phyloP scores from a whole-genome alignment of 2,329 filamentous ascomycete species.

The Huntiella abstrusa region DNA sequence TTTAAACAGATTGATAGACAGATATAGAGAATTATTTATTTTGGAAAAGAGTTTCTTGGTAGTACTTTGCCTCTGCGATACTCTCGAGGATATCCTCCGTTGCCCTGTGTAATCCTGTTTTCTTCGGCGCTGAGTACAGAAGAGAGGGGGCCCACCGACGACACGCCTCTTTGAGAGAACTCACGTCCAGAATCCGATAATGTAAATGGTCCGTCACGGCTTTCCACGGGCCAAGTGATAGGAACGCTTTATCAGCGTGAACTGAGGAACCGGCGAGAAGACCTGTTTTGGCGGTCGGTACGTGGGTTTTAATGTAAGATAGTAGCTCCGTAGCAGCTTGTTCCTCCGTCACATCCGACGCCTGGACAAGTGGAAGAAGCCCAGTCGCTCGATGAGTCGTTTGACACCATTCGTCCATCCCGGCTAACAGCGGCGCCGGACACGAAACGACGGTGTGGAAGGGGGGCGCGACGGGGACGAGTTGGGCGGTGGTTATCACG shows the following conservation, averaged over 20 bases:
- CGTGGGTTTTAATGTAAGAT: conserved; percentile 53
- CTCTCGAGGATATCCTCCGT: conserved; percentile 85
- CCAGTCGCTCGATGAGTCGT: conserved; percentile 64
- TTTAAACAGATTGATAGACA: no score
- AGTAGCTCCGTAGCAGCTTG: conserved; percentile 60
- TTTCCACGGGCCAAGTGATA: conserved; percentile 55
- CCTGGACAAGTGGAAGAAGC: conserved; percentile 41
- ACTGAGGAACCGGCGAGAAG: conserved; percentile 85
- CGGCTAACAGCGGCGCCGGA: conserved; percentile 45
- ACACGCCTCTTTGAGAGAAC: conserved; percentile 76
- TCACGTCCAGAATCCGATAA: conserved; percentile 84
- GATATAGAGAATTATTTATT: background rate
- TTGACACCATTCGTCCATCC: conserved; percentile 82
- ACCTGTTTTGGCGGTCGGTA: conserved; percentile 47
- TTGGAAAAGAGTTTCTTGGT: conserved; percentile 50
- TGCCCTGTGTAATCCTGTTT: conserved; percentile 64
- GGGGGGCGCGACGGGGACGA: conserved; percentile 53
- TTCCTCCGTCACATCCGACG: conserved; percentile 39
- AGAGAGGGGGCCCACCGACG: conserved; percentile 50
- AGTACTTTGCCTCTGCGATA: conserved; percentile 78
- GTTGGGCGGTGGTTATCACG: conserved; percentile 65
- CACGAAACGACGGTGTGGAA: conserved; percentile 70
- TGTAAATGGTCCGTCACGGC: conserved; percentile 59
- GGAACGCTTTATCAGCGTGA: conserved; percentile 72
- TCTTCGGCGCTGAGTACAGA: conserved; percentile 37